Evolutionary conservation across 805 yeast species (phyloP).

Genomic region (Candida koratica): DNA sequence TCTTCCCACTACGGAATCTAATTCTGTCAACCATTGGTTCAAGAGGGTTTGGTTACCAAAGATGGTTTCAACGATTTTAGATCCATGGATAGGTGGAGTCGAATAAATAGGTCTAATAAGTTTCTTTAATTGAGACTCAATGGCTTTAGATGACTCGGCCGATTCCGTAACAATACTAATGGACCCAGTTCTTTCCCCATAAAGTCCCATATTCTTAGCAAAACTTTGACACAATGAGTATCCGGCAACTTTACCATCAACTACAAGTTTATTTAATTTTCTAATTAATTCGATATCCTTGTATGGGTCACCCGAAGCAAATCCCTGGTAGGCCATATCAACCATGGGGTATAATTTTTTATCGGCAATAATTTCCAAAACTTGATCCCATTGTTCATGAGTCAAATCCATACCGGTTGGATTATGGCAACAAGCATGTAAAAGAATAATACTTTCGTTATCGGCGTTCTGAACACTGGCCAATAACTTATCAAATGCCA

Average conservation of each 20-base stretch:
- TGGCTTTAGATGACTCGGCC: constrained; percentile 46
- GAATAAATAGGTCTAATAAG: constrained; percentile 84
- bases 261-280: constrained; percentile 45
- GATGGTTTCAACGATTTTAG: constrained; percentile 79
- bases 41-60: constrained; percentile 54
- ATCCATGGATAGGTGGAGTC: constrained; percentile 93
- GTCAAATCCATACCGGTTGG: constrained; percentile 96
- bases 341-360: constrained; percentile 72
- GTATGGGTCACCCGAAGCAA: constrained; percentile 79
- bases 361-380: constrained; percentile 57
- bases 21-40: constrained; percentile 77
- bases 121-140: constrained; percentile 78
- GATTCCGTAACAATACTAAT: constrained; percentile 59
- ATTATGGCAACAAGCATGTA: constrained; percentile 96
- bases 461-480: constrained; percentile 53
- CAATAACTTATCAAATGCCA: constrained; percentile 64
- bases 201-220: constrained; percentile 48
- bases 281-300: constrained; percentile 56
- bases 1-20: constrained; percentile 73
- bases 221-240: constrained; percentile 50
- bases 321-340: constrained; percentile 95
- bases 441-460: constrained; percentile 60
- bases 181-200: constrained; percentile 69
- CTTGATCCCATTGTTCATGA: constrained; percentile 71
- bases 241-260: constrained; percentile 47